Percentiles rank a stretch among this genome's conserved stretches.
phyloP scores from a whole-genome alignment of 805 yeast genomes.

The Jamesozyma gamospora region DNA sequence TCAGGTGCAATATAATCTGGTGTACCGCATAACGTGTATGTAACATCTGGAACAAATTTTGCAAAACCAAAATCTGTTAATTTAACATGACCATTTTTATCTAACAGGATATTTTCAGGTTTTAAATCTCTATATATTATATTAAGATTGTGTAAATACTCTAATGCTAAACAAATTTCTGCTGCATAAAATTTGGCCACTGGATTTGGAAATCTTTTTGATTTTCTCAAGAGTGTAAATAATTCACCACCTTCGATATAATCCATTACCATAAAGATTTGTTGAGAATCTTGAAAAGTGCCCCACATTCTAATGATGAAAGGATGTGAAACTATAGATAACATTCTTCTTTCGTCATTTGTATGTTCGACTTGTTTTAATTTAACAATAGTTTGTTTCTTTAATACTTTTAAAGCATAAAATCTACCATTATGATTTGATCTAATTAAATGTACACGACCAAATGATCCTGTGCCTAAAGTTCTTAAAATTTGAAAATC shows the following conservation, averaged over 20 bases:
- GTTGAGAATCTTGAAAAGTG: constrained; percentile 76
- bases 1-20: constrained; percentile 97
- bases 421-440: constrained; percentile 81
- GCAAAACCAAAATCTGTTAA: constrained; percentile 95
- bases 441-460: constrained; percentile 80
- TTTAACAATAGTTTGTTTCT: constrained; percentile 78
- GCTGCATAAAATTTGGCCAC: constrained; percentile 94
- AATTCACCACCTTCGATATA: constrained; percentile 93
- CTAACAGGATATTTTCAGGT: constrained; percentile 83
- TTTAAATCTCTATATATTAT: constrained; percentile 86
- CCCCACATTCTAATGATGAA: constrained; percentile 93
- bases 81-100: constrained; percentile 82
- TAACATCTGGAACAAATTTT: constrained; percentile 80
- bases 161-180: constrained; percentile 74
- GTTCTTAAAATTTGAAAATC: constrained; percentile 82
- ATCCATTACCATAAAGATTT: constrained; percentile 89
- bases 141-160: constrained; percentile 74
- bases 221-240: constrained; percentile 71
- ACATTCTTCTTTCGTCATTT: constrained; percentile 83
- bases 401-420: constrained; percentile 82
- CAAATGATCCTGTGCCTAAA: constrained; percentile 89
- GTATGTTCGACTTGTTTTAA: constrained; percentile 94
- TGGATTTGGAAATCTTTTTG: constrained; percentile 89
- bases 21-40: constrained; percentile 89
- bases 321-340: constrained; percentile 78